phyloP scores from a whole-genome alignment of 2,329 filamentous ascomycete genomes.

The Chrysoporthe deuterocubensis region DNA sequence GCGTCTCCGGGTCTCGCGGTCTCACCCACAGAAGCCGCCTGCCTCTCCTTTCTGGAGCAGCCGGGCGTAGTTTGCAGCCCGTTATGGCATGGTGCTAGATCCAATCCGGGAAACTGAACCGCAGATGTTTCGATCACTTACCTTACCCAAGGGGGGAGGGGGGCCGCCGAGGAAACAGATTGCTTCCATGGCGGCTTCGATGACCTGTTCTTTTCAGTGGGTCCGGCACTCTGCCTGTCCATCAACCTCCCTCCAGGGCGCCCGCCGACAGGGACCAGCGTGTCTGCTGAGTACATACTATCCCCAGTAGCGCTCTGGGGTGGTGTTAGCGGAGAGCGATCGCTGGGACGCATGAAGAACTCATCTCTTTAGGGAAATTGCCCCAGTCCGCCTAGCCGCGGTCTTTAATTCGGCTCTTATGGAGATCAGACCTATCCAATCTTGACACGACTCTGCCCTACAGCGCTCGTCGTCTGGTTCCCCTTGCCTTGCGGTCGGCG shows the following conservation, averaged over 20 bases:
- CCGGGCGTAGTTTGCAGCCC: constrained; percentile 26
- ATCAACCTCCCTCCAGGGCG: constrained; percentile 34
- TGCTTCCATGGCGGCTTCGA: constrained; percentile 43
- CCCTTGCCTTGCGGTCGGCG: constrained; percentile 18
- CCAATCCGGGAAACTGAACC: constrained; percentile 9
- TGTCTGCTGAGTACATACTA: constrained; percentile 6
- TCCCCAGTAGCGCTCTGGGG: constrained; percentile 6
- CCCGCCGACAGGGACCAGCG: constrained; percentile 36
- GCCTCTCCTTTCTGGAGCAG: constrained; percentile 20
- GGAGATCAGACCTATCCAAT: constrained; percentile 38
- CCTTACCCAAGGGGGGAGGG: constrained; percentile 24
- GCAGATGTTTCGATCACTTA: constrained; percentile 24
- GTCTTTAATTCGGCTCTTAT: constrained; percentile 45
- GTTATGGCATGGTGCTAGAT: constrained; percentile 10
- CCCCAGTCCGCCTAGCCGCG: constrained; percentile 37
- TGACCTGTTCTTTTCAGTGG: constrained; percentile 49
- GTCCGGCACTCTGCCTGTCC: constrained; percentile 27
- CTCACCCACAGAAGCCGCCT: constrained; percentile 20
- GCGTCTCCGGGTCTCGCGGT: constrained; percentile 1
- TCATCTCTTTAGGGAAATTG: constrained; percentile 50
- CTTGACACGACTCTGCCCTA: constrained; percentile 37
- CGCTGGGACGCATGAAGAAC: constrained; percentile 47
- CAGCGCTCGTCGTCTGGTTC: constrained; percentile 16
- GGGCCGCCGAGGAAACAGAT: constrained; percentile 19
- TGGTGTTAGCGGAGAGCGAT: constrained; percentile 10